Conservation (phyloP, 169 alveolate genomes). For the Plasmodium gaboni region DNA sequence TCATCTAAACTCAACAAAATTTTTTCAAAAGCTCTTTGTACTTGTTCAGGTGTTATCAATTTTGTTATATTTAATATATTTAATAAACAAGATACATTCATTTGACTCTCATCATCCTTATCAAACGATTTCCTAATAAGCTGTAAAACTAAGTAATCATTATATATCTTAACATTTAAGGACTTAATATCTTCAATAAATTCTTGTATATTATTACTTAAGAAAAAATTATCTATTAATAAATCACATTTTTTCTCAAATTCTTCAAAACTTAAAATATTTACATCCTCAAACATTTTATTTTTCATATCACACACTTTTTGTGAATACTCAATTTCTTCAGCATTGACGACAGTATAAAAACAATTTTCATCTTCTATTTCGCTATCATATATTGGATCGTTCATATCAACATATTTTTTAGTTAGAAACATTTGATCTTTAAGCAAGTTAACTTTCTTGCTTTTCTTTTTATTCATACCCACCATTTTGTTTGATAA, state of each 20-base stretch:
- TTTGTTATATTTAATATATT: conserved; percentile 57
- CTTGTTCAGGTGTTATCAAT: conserved; percentile 64
- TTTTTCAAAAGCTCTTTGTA: conserved; percentile 75
- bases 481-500: conserved; percentile 16
- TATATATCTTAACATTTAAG: conserved; percentile 64
- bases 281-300: conserved; percentile 73
- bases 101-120: conserved; percentile 63
- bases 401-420: conserved; percentile 74
- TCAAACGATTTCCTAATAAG: conserved; percentile 63
- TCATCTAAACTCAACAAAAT: conserved; percentile 66
- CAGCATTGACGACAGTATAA: conserved; percentile 61
- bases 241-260: conserved; percentile 64
- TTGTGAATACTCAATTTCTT: conserved; percentile 72
- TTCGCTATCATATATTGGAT: conserved; percentile 76
- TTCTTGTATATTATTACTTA: conserved; percentile 32
- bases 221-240: conserved; percentile 52
- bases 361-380: conserved; percentile 74
- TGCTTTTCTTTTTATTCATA: conserved; percentile 41
- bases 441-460: conserved; percentile 59
- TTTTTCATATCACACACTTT: conserved; percentile 59
- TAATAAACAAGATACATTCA: conserved; percentile 68
- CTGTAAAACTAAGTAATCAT: conserved; percentile 67
- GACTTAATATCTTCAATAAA: conserved; percentile 61
- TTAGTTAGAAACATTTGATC: conserved; percentile 65
- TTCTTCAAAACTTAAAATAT: conserved; percentile 57